Evolutionary conservation across 306 rosid genomes (phyloP), one percentile per base, ranked within the genome.

Genomic region (Sophora flavescens): DNA sequence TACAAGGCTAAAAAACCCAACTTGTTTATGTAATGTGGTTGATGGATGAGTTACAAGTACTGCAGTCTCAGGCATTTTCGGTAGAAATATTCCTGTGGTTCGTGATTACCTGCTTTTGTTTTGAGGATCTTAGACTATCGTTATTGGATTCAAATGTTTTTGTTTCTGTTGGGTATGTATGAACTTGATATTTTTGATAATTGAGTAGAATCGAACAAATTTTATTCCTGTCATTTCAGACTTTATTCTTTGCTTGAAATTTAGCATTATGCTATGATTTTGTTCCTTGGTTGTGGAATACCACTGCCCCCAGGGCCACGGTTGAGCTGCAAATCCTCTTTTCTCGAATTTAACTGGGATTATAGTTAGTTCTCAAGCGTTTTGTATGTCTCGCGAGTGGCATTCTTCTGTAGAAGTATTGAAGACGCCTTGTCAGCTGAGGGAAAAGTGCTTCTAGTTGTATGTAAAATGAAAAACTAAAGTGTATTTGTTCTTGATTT

Each of bases 1-100:
- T 93, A 86, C 91, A 93, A 93, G 87, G 98, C 97, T 5, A 81
- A 89, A 0, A 89, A 89, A 84, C 98, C 98, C 72, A 93, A 93
- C 79, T 81, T 93, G 86, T 93, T 93, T 63, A 89, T 89, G 91
- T 93, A 85, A 89, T 64, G 85, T 82, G 78, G 76, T 76, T 63
- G 60, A 17, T 39, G 54, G 47, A 39, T 32, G 77, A 65, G 85
- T 59, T 72, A 10, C 71, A 61, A 47, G 3, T 28, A 35, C 18
- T 47, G 42, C n/a, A 26, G 58, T 74, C 15, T 68, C 22, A 22
- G 42, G 22, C 8, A 2, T 74, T 73, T 66, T 59, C 9, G 62
- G 76, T 80, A 58, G 84, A 36, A 48, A 28, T 56, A 22, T 47
- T 50, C 18, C 39, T 3, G 18, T 70, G 69, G 47, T 79, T 69